Evolutionary conservation across 2,329 filamentous ascomycete genomes (phyloP), one percentile per base, ranked within the genome.

Genomic region (Ophiostoma montium): DNA sequence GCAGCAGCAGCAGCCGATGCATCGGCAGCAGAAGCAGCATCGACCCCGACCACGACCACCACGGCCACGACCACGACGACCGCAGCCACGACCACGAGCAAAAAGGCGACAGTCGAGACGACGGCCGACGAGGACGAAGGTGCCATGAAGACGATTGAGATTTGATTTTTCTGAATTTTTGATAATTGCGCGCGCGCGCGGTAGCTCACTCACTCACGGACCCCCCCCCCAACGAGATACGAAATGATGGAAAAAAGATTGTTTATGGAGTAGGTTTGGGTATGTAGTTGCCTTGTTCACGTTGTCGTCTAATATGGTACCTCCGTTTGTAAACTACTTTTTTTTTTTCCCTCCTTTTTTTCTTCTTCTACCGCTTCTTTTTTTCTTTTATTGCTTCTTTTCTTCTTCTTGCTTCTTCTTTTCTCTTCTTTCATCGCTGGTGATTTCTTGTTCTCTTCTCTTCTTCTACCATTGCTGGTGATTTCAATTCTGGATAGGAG

Each of bases 141-240:
- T n/a, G 46, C 21, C 11, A 47, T 47, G 46, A 47, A 47, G 35
- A 47, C 46, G 46, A 47, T 47, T 47, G 46, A 38, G 33, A 47
- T 47, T 35, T 45, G 36, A 39, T 43, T 41, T n/a, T n/a, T n/a
- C n/a, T n/a, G n/a, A n/a, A n/a, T n/a, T n/a, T n/a, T n/a, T n/a
- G n/a, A n/a, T n/a, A n/a, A n/a, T n/a, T n/a, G n/a, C n/a, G n/a
- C n/a, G n/a, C n/a, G n/a, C n/a, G n/a, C n/a, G n/a, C n/a, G n/a
- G n/a, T n/a, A n/a, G n/a, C n/a, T n/a, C n/a, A n/a, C n/a, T n/a
- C n/a, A n/a, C n/a, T n/a, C n/a, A n/a, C n/a, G n/a, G n/a, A n/a
- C n/a, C n/a, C n/a, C n/a, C n/a, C n/a, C n/a, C n/a, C n/a, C n/a
- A n/a, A n/a, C n/a, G n/a, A n/a, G n/a, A n/a, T n/a, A 27, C 4